A percentile compares a stretch with the other conserved stretches of the same genome.
Evolutionary conservation across 2,329 filamentous ascomycete species (phyloP).

Genomic region (Iodosphaeria phyllophila): DNA sequence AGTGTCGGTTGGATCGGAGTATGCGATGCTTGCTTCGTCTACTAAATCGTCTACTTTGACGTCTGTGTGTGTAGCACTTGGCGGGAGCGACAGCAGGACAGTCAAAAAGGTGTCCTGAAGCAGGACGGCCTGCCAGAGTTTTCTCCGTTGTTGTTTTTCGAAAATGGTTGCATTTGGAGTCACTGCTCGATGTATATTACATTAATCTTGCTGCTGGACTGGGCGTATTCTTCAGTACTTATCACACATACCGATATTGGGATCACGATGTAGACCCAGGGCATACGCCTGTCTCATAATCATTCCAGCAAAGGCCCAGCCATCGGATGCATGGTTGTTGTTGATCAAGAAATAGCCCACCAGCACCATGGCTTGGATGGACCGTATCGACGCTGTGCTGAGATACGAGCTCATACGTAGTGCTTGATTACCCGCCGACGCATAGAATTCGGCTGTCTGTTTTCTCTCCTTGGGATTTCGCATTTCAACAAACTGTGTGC

Average conservation of each 20-base stretch:
- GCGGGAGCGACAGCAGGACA: slow-evolving; percentile 58
- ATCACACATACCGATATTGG: slow-evolving; percentile 39
- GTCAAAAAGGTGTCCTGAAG: slow-evolving; percentile 71
- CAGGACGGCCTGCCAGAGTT: slow-evolving; percentile 66
- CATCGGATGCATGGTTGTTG: slow-evolving; percentile 68
- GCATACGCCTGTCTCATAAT: slow-evolving; percentile 63
- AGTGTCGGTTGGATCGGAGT: slow-evolving; percentile 44
- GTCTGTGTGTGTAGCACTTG: slow-evolving; percentile 62
- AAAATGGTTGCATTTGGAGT: slow-evolving; percentile 46
- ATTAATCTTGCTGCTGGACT: too few species aligned
- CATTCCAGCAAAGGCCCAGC: slow-evolving; percentile 67
- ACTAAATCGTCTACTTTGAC: slow-evolving; percentile 56
- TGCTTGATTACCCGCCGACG: slow-evolving; percentile 62
- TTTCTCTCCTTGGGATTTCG: slow-evolving; percentile 42
- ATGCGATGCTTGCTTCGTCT: slow-evolving; percentile 41
- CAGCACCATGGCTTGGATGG: slow-evolving; percentile 67
- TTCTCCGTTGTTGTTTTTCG: slow-evolving; percentile 62
- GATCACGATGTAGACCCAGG: slow-evolving; percentile 64
- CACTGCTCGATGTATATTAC: slow-evolving; percentile 25
- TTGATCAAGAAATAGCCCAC: slow-evolving; percentile 74
- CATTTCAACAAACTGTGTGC: slow-evolving; percentile 55
- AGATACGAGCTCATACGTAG: slow-evolving; percentile 59
- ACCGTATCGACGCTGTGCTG: slow-evolving; percentile 52
- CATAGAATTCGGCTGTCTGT: slow-evolving; percentile 66
- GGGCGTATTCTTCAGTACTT: too few species aligned